Evolutionary conservation across 148 eudicot species (phyloP), one percentile per base, ranked within the genome.

Genomic region (Arbutus unedo): DNA sequence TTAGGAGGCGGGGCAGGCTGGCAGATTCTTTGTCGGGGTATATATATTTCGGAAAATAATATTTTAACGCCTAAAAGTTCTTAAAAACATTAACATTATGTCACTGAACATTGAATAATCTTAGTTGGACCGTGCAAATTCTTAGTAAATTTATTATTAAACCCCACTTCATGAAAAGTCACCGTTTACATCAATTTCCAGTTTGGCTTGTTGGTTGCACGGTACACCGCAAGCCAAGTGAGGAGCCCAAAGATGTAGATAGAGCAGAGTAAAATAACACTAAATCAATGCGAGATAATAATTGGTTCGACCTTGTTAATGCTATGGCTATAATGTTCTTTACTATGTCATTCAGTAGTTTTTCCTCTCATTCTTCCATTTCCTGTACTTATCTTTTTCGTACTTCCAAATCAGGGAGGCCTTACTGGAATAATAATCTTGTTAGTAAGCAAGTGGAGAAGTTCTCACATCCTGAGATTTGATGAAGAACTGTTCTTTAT

Each of bases 401-500:
- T 23, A 23, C 10, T 45, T 78, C 19, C 25, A 45, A 57, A 57
- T 64, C 87, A 91, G 99, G 99, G 98, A 55, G 82, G 88, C 77
- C 43, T 90, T 57, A 89, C 91, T 44, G 99, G 99, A 80, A 80
- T 87, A 55, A 88, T 93, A 38, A 89, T 90, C 60, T 85, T 96
- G 88, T 76, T 90, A 14, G 85, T 90, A 77, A 96, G 91, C 91
- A 94, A 93, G 83, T 94, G 99, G 83, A 91, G 84, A 80, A 91
- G 85, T 82, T 96, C 98, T 75, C 98, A 91, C 86, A 93, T 96
- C 48, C 77, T 96, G 45, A 89, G 97, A 66, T 96, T 96, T 76
- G 88, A 92, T 76, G 98, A 96, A 85, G 92, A 93, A 62, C 81
- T 96, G 59, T 94, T 96, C 89, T 96, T 96, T 88, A 94, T 96